Base-by-base conservation (phyloP, 2,329 filamentous ascomycete species). In the Xylariaceae sp. region DNA sequence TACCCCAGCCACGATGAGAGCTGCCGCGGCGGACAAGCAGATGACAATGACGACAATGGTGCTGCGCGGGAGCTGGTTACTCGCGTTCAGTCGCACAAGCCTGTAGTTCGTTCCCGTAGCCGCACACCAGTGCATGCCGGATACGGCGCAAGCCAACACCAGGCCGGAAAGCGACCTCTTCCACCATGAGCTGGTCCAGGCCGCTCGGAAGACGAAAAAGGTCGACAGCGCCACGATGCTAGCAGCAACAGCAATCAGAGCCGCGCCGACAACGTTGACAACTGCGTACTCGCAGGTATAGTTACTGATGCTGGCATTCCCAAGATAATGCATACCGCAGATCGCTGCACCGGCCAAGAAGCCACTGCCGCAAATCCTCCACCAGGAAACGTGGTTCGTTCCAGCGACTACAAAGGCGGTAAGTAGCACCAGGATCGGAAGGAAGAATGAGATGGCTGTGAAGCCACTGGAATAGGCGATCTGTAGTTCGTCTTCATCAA, bases 61-160 rank as follows among this genome's bases (percentile, higher is more conserved):
- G 40, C 81, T 81, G 37, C 81, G 71, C 8, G 79, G 76, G 19
- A 77, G 61, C 36, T 69, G 60, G 36, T 66, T 65, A 32, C 56
- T 61, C 12, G 59, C 52, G 37, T 69, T 67, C 38, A 73, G 60
- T 34, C 70, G 59, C 49, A 74, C 62, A 38, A 87, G 63, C 33
- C 72, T 72, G 60, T 90, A 93, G 8, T 64, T 60, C 3, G 87
- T 93, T 13, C 86, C 86, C 9, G 78, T 73, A 3, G 83, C 76
- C 24, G 85, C 88, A 42, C 84, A 84, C 85, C 87, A 94, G 64
- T 94, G 88, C 88, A 94, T 93, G 1, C 86, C 87, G 9, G 83
- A 89, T 2, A 93, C 85, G 31, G 85, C 87, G 13, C 77, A 71
- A 8, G 86, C 85, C 31, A 94, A 72, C 15, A 89, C 63, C 34